These are phyloP conservation scores for Halophytophthora batemanensis DNA, from an alignment of 352 stramenopile species.

Conservation along the genomic window DNA sequence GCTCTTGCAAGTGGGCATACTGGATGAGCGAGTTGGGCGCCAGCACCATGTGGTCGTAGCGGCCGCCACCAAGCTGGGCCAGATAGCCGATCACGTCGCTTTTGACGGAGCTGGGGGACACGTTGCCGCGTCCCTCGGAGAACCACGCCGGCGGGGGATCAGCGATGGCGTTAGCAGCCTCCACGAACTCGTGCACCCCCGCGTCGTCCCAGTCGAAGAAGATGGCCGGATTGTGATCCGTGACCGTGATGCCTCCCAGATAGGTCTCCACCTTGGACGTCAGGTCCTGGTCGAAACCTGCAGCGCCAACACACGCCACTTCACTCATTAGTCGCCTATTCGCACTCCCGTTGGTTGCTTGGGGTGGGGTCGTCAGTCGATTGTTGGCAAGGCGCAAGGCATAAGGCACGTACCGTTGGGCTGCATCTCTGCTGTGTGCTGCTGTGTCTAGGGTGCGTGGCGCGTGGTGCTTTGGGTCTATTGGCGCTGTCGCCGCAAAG, in stretches of 20 bases:
- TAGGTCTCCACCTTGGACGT: slow-evolving; percentile 33
- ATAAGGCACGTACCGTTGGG: slow-evolving; percentile 20
- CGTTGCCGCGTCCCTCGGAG: slow-evolving; percentile 28
- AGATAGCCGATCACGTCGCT: slow-evolving; percentile 36
- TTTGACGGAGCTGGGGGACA: slow-evolving; percentile 32
- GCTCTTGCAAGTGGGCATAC: slow-evolving; percentile 40
- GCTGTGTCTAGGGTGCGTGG: slow-evolving; percentile 1
- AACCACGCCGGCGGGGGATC: slow-evolving; percentile 34
- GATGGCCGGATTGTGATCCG: slow-evolving; percentile 38
- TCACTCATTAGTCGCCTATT: too few species aligned
- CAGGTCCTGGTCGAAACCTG: slow-evolving; percentile 24
- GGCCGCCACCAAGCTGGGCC: slow-evolving; percentile 33
- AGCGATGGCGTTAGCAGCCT: slow-evolving; percentile 25
- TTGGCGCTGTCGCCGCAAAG: slow-evolving; percentile 16
- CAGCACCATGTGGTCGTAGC: slow-evolving; percentile 33
- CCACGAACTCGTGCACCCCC: slow-evolving; percentile 34
- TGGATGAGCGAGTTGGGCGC: slow-evolving; percentile 46
- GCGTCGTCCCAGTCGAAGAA: slow-evolving; percentile 35
- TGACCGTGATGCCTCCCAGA: slow-evolving; percentile 26
- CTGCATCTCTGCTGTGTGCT: slow-evolving; percentile 21
- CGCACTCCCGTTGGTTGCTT: too few species aligned
- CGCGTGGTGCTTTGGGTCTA: neutral
- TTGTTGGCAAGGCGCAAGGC: slow-evolving; percentile 1
- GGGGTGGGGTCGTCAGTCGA: slow-evolving; percentile 19
- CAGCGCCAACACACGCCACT: slow-evolving; percentile 21